Conservation (phyloP, 768 basidiomycete genomes). For the Lepiota venenata region DNA sequence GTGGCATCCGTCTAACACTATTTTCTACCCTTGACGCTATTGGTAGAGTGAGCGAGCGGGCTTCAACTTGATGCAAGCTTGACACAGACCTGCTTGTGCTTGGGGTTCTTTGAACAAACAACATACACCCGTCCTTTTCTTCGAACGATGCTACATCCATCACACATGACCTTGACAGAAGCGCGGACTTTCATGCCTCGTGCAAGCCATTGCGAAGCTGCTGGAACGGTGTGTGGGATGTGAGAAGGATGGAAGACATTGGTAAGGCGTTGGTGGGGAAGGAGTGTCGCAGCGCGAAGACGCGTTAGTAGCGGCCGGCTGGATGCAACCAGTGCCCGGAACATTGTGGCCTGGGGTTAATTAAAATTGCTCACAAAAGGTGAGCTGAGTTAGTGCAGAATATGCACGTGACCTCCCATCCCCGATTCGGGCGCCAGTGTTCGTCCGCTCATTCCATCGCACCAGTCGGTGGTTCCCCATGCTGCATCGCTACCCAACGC, state of each 20-base stretch:
- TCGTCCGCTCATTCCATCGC: not conserved
- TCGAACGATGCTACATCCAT: conserved; percentile 85
- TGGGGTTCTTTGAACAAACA: conserved; percentile 90
- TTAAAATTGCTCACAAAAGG: too few species aligned
- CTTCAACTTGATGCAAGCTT: not conserved
- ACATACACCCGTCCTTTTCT: conserved; percentile 92
- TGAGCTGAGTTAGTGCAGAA: not conserved
- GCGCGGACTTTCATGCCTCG: conserved; percentile 96
- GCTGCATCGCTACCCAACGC: not conserved
- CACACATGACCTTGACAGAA: conserved; percentile 92
- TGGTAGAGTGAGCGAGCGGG: conserved; percentile 13
- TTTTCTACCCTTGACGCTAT: conserved; percentile 63
- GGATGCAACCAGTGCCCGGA: conserved; percentile 62
- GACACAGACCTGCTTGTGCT: conserved; percentile 87
- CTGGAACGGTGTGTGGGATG: conserved; percentile 22
- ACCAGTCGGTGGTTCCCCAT: not conserved
- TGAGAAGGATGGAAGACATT: not conserved
- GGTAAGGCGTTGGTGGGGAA: conserved; percentile 18
- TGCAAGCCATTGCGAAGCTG: conserved; percentile 27
- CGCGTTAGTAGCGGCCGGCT: conserved; percentile 60
- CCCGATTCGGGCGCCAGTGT: not conserved
- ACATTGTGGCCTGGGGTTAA: conserved; percentile 35
- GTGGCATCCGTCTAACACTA: not conserved
- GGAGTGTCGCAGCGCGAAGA: conserved; percentile 32
- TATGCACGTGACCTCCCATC: not conserved